Evolutionary conservation across 2,329 filamentous ascomycete genomes (phyloP).

Genomic region (Rasamsonia emersonii): DNA sequence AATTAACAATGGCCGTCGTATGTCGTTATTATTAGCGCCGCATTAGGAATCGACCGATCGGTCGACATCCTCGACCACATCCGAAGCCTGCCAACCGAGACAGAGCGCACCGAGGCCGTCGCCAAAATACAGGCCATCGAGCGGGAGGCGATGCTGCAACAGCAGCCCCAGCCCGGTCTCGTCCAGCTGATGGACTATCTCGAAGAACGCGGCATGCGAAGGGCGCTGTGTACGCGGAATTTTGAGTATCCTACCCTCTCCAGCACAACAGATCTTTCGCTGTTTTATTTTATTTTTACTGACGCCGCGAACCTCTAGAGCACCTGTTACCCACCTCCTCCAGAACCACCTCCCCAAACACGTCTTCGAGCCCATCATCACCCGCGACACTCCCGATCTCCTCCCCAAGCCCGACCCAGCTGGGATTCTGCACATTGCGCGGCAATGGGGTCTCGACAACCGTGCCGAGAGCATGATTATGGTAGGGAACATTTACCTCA

Average conservation of each 20-base stretch:
- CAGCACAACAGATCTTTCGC: background rate
- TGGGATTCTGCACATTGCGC: constrained; percentile 77
- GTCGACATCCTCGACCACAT: constrained; percentile 87
- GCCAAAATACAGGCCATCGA: constrained; percentile 72
- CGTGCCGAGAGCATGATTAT: constrained; percentile 33
- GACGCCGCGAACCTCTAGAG: constrained; percentile 14
- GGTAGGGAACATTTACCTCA: constrained; percentile 14
- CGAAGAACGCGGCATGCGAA: constrained; percentile 55
- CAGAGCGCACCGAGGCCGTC: constrained; percentile 56
- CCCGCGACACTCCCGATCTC: constrained; percentile 60
- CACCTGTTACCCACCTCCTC: constrained; percentile 42
- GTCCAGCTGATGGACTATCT: constrained; percentile 73
- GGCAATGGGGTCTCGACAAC: constrained; percentile 58
- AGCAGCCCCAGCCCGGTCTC: constrained; percentile 76
- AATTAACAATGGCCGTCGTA: no score
- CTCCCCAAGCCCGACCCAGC: constrained; percentile 78
- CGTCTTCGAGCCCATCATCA: constrained; percentile 70
- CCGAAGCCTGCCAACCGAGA: constrained; percentile 56
- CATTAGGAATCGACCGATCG: constrained; percentile 61
- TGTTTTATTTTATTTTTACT: constrained; percentile 3
- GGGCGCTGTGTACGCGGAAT: constrained; percentile 90
- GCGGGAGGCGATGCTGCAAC: constrained; percentile 66
- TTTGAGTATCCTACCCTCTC: constrained; percentile 54
- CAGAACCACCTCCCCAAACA: constrained; percentile 61
- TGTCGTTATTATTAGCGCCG: constrained; percentile 39